Conservation (phyloP, 2,329 filamentous ascomycete genomes). For the Diplodia scrobiculata region DNA sequence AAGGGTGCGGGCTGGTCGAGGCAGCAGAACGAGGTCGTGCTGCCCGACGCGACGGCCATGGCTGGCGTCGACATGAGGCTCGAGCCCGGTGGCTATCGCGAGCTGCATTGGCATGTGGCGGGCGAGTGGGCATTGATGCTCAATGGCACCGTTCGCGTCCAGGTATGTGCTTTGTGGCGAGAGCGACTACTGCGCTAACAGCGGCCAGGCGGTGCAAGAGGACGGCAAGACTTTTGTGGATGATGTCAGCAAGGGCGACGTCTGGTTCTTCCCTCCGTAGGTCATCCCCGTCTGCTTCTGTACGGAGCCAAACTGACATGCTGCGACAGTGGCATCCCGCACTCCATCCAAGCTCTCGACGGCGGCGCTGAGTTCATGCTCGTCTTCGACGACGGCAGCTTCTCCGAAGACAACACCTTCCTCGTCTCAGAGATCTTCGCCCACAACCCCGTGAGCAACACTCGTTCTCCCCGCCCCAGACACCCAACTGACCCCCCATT, state of each 20-base stretch:
- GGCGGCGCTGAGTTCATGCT: conserved; percentile 32
- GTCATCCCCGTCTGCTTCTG: background rate
- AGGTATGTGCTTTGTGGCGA: conserved; percentile 14
- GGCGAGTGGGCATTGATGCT: conserved; percentile 46
- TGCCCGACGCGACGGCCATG: conserved; percentile 46
- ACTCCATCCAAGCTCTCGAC: conserved; percentile 31
- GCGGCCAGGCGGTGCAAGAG: conserved; percentile 28
- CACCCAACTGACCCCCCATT: background rate
- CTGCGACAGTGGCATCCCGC: conserved; percentile 29
- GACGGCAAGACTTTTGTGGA: conserved; percentile 32
- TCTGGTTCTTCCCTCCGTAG: conserved; percentile 33
- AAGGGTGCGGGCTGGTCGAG: conserved; percentile 57
- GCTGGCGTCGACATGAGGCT: conserved; percentile 32
- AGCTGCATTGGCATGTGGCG: conserved; percentile 42
- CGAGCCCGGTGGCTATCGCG: conserved; percentile 31
- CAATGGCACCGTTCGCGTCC: conserved; percentile 45
- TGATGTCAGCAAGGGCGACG: conserved; percentile 31
- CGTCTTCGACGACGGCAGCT: conserved; percentile 32
- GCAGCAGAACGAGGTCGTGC: conserved; percentile 56
- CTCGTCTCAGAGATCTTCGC: conserved; percentile 31
- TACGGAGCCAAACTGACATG: background rate
- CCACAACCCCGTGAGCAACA: conserved; percentile 29
- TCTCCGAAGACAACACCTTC: conserved; percentile 33
- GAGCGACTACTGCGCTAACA: background rate
- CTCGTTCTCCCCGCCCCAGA: no score